Evolutionary conservation across 1,139 yeast genomes (phyloP), one percentile per base, ranked within the genome.

Genomic region (Saccharomyces uvarum): DNA sequence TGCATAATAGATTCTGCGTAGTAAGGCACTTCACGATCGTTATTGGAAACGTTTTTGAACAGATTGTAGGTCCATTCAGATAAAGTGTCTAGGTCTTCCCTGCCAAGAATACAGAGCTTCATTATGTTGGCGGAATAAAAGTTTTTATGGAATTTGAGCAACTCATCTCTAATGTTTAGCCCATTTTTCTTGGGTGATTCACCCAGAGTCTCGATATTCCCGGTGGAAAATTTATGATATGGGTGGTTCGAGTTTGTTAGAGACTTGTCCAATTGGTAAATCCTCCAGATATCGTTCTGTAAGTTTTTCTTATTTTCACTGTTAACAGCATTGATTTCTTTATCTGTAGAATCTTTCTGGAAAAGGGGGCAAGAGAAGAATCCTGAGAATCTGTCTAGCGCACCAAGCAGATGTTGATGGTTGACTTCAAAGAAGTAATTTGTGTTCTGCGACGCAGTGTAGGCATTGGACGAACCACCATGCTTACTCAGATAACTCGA

Each of bases 321-420:
- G 70, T 93, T 97, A 14, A 93, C 98, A 2, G 98, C 99, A 59
- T 84, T 82, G 62, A 93, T 86, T 70, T 93, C 99, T 55, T 97
- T 80, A 65, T 90, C 97, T 64, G 90, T 88, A 67, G 97, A 86
- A 58, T 83, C 78, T 54, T 84, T 80, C 60, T 84, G 80, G 69
- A 93, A 93, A 63, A 93, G 75, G 0, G 99, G 99, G 27, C 81
- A 70, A 48, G 90, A 86, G 74, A 93, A 93, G 68, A 93, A 93
- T 68, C 93, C 98, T 4, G 97, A 81, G 71, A 93, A 93, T 62
- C 97, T 77, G 68, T 93, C 98, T 56, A 93, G 73, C 0, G 97
- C 97, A 3, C 96, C 97, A 59, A 85, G 83, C 56, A 93, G 75
- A 61, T 84, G 80, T 60, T 84, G 86, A 52, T 88, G 79, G 56